Conservation (phyloP, 2,329 filamentous ascomycete genomes). For the Teratosphaeria nubilosa region DNA sequence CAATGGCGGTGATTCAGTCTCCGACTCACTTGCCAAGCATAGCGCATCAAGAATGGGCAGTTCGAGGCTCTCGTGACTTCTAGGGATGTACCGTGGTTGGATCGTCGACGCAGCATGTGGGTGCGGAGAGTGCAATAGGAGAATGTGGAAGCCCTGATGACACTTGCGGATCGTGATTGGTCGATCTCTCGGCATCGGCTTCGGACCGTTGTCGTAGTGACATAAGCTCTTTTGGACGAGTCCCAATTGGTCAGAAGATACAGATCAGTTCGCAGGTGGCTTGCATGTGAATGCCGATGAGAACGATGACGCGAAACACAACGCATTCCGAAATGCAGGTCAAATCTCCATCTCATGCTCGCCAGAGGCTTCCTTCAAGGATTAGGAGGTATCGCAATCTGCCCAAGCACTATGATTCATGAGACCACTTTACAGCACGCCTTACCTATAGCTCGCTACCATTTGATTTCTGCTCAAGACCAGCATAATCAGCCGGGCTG, state of each 20-base stretch:
- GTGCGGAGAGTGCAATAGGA: neutral
- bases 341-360: too few relatives aligned
- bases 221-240: neutral
- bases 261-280: neutral
- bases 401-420: neutral
- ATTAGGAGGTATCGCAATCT: too few relatives aligned
- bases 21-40: neutral
- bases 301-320: neutral
- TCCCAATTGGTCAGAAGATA: neutral
- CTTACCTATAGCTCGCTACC: too few relatives aligned
- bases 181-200: neutral
- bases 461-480: too few relatives aligned
- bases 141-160: neutral
- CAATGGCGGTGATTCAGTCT: neutral
- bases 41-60: neutral
- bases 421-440: neutral
- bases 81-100: neutral
- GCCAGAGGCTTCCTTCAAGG: too few relatives aligned
- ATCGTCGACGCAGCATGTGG: neutral
- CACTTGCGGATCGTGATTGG: neutral
- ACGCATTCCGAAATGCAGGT: too few relatives aligned
- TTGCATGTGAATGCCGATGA: neutral
- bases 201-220: neutral
- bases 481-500: too few relatives aligned
- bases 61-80: neutral